These are phyloP conservation scores for Thielaviopsis populi DNA, from an alignment of 2,329 filamentous ascomycete species.

Conservation along the genomic window DNA sequence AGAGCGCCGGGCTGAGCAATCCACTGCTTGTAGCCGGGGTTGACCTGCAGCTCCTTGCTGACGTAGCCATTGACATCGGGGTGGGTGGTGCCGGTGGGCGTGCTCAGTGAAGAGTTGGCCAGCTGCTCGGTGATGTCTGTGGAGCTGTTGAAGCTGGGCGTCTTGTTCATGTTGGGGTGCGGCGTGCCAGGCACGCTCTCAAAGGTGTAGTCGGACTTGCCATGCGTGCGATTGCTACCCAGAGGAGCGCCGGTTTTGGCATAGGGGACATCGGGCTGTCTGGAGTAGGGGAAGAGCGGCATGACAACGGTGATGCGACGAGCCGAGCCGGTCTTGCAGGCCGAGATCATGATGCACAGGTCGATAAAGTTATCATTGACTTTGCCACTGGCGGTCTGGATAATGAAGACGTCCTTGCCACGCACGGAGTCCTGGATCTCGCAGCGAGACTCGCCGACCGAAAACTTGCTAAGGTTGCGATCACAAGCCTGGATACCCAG, in stretches of 20 bases:
- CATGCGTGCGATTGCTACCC: conserved; percentile 43
- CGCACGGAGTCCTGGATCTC: conserved; percentile 94
- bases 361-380: conserved; percentile 97
- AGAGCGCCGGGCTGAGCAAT: conserved; percentile 93
- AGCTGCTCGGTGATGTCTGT: conserved; percentile 58
- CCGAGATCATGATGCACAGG: conserved; percentile 94
- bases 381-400: conserved; percentile 81
- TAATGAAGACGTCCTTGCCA: conserved; percentile 97
- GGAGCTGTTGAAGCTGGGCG: conserved; percentile 46
- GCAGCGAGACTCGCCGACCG: conserved; percentile 84
- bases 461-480: conserved; percentile 80
- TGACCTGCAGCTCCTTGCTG: conserved; percentile 48
- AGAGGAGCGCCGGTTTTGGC: conserved; percentile 88
- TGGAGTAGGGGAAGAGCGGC: conserved; percentile 89
- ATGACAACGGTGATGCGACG: conserved; percentile 86
- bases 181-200: conserved; percentile 86
- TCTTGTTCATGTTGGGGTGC: conserved; percentile 53
- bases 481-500: conserved; percentile 76
- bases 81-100: conserved; percentile 32
- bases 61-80: conserved; percentile 21
- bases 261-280: conserved; percentile 92
- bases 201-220: conserved; percentile 58
- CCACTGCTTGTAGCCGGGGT: conserved; percentile 96
- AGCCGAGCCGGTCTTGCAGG: conserved; percentile 87
- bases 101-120: conserved; percentile 48